These are phyloP conservation scores for Paramecium caudatum DNA, from an alignment of 73 alveolate genomes.

Conservation along the genomic window DNA sequence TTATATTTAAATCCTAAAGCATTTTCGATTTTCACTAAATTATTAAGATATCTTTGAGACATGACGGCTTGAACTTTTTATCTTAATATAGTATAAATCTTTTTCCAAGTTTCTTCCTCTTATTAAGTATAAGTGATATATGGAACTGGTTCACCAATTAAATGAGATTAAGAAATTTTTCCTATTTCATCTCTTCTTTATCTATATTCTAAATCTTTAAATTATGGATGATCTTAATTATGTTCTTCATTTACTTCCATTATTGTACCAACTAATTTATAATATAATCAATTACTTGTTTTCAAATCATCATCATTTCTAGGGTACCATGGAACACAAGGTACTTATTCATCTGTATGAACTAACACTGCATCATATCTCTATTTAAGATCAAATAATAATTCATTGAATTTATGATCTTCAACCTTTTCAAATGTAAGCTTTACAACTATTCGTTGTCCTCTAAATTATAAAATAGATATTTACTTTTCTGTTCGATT, in stretches of 20 bases:
- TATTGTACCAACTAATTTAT: background rate
- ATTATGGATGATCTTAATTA: constrained; percentile 40
- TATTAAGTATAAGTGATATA: background rate
- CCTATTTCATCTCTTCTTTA: constrained; percentile 65
- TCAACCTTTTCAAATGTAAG: background rate
- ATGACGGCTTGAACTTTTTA: background rate
- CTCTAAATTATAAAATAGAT: background rate
- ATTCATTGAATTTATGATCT: background rate
- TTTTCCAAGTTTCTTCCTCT: constrained; percentile 57
- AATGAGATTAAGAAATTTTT: constrained; percentile 9
- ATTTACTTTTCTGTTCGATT: background rate
- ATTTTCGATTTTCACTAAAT: background rate
- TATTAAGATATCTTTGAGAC: background rate
- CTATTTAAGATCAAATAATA: background rate
- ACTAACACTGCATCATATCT: constrained; percentile 3
- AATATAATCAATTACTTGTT: background rate
- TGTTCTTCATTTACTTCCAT: constrained; percentile 11
- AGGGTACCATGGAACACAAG: constrained; percentile 45
- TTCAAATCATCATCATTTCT: constrained; percentile 1
- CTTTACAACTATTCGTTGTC: background rate
- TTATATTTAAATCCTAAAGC: constrained; percentile 43
- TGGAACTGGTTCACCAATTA: constrained; percentile 54
- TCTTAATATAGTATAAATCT: constrained; percentile 11
- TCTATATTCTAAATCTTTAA: constrained; percentile 22
- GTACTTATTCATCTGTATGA: background rate